A percentile compares a stretch with the other conserved stretches of the same genome.
Conservation (phyloP, 352 stramenopile genomes). For the Phytopythium helicoides region DNA sequence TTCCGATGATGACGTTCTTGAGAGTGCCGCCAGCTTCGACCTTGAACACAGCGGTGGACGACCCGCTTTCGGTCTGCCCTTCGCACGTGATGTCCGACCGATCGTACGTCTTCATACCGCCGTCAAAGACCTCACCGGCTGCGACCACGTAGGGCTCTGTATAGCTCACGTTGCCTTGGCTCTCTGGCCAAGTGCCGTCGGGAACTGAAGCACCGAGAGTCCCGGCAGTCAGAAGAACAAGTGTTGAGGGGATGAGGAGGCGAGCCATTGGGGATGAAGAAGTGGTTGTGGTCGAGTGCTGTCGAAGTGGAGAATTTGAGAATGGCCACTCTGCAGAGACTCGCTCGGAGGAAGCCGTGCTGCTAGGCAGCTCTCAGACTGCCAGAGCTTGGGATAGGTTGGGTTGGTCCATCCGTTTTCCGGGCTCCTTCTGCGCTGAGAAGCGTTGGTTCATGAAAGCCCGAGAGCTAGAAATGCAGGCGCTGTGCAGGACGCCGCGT, state of each 20-base stretch:
- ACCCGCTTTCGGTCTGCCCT: constrained; percentile 25
- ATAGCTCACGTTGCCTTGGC: constrained; percentile 18
- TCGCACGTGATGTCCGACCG: constrained; percentile 38
- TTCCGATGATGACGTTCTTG: constrained; percentile 59
- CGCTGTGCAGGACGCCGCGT: no score
- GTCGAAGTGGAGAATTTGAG: not conserved
- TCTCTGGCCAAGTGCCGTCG: constrained; percentile 16
- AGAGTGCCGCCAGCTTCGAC: constrained; percentile 36
- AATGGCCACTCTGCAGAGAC: no score
- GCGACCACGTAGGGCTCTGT: constrained; percentile 26
- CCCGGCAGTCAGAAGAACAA: not conserved
- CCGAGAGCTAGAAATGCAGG: no score
- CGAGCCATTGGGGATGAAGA: not conserved
- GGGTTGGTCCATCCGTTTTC: no score
- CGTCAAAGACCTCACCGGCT: constrained; percentile 41
- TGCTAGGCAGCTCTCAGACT: no score
- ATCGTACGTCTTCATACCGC: constrained; percentile 60
- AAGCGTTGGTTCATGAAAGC: no score
- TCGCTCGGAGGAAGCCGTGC: no score
- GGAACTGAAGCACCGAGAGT: constrained; percentile 10
- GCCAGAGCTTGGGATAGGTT: no score
- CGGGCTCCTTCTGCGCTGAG: no score
- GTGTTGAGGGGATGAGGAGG: not conserved
- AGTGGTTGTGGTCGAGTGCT: not conserved
- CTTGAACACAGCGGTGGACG: constrained; percentile 32